Evolutionary conservation across 2,329 filamentous ascomycete species (phyloP).

Genomic region (Huntiella bhutanensis): DNA sequence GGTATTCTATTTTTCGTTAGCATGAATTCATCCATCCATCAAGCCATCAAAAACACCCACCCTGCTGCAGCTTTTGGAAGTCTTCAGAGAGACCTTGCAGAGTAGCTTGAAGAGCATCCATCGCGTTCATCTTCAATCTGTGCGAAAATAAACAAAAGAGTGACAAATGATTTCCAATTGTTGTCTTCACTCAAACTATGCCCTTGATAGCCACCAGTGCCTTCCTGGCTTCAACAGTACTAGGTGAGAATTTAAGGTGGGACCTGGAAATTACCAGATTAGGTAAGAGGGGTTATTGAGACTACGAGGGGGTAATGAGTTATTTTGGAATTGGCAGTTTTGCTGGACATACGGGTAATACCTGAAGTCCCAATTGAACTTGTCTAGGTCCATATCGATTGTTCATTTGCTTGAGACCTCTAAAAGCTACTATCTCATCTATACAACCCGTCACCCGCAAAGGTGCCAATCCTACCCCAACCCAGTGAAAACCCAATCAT

Average conservation of each 20-base stretch:
- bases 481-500: too few species aligned
- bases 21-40: not conserved
- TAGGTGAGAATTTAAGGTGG: conserved; percentile 8
- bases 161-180: too few species aligned
- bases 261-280: not conserved
- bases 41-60: conserved; percentile 24
- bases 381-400: too few species aligned
- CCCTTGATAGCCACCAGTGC: too few species aligned
- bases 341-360: too few species aligned
- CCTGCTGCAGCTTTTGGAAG: conserved; percentile 71
- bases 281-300: conserved; percentile 4
- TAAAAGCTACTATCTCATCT: too few species aligned
- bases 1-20: conserved; percentile 43
- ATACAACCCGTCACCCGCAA: too few species aligned
- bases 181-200: too few species aligned
- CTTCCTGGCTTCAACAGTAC: not conserved
- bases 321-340: too few species aligned
- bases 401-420: too few species aligned
- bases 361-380: too few species aligned
- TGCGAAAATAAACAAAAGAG: not conserved
- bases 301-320: not conserved
- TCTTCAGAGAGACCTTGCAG: conserved; percentile 74
- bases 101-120: conserved; percentile 56
- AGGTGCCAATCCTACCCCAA: too few species aligned
- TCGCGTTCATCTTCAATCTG: conserved; percentile 18